These are phyloP conservation scores for Candida golubevii DNA, from an alignment of 805 yeast genomes.

Conservation along the genomic window DNA sequence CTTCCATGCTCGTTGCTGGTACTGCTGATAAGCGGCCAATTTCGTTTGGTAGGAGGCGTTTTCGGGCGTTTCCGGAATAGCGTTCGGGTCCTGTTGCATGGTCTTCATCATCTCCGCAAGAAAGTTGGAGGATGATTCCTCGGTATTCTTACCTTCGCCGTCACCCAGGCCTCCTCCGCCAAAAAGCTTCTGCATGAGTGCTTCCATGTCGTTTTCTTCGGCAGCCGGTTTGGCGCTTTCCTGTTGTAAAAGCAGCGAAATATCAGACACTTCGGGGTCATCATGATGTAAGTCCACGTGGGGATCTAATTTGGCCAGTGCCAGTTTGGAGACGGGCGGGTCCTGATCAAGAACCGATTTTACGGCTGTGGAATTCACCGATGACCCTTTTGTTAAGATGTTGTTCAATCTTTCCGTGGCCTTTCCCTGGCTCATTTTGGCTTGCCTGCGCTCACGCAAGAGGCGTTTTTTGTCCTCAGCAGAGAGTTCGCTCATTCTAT, in stretches of 20 bases:
- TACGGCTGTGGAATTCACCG: conserved; percentile 29
- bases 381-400: conserved; percentile 36
- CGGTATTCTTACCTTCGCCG: background rate
- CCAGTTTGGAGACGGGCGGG: background rate
- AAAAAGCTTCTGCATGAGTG: conserved; percentile 30
- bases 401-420: conserved; percentile 52
- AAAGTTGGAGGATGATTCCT: conserved; percentile 6
- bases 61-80: conserved; percentile 10
- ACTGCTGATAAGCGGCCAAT: conserved; percentile 26
- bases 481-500: conserved; percentile 38
- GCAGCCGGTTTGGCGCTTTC: background rate
- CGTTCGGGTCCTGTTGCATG: conserved; percentile 14
- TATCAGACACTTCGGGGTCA: conserved; percentile 41
- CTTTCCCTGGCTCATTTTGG: conserved; percentile 54
- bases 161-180: conserved; percentile 16
- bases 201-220: conserved; percentile 29
- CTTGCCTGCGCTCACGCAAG: conserved; percentile 61
- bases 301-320: background rate
- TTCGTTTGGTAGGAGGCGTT: conserved; percentile 28
- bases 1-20: conserved; percentile 31
- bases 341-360: conserved; percentile 27
- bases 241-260: conserved; percentile 18
- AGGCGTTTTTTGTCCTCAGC: conserved; percentile 57
- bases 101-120: conserved; percentile 33
- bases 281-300: conserved; percentile 17